Conservation (phyloP, 192 early-diverging fungal genomes). For the Coemansia furcata region DNA sequence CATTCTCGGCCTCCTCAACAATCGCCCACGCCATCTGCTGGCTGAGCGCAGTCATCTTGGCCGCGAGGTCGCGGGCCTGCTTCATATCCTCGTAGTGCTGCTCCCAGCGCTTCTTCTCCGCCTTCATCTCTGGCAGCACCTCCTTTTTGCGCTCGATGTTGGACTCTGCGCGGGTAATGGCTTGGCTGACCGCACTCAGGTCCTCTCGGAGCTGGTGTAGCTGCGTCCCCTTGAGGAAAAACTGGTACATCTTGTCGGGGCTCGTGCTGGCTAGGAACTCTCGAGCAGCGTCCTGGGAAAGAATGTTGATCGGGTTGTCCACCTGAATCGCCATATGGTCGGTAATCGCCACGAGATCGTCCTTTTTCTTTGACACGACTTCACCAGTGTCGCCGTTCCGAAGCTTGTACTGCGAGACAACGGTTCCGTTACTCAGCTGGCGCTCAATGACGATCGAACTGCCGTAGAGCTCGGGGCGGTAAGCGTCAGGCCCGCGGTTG, state of each 20-base stretch:
- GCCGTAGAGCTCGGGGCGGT: constrained; percentile 76
- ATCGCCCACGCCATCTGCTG: constrained; percentile 77
- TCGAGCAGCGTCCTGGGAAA: constrained; percentile 91
- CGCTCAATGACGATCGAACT: constrained; percentile 82
- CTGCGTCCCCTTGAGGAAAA: constrained; percentile 87
- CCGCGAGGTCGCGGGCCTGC: constrained; percentile 58
- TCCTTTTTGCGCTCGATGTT: constrained; percentile 58
- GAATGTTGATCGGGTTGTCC: constrained; percentile 90
- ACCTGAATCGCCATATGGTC: constrained; percentile 91
- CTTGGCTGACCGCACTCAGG: constrained; percentile 60
- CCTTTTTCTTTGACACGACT: constrained; percentile 71
- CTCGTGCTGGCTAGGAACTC: constrained; percentile 83
- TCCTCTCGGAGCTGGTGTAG: constrained; percentile 74
- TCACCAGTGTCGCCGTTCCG: constrained; percentile 60
- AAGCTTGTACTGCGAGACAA: constrained; percentile 72
- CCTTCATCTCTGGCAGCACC: constrained; percentile 68
- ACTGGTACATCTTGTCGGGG: constrained; percentile 86
- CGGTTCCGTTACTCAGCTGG: constrained; percentile 55
- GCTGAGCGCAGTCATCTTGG: constrained; percentile 57
- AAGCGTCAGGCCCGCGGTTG: constrained; percentile 86
- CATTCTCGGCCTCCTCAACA: constrained; percentile 54
- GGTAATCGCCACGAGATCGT: constrained; percentile 77
- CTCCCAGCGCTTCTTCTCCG: constrained; percentile 65
- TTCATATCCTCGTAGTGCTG: constrained; percentile 66
- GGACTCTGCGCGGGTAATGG: constrained; percentile 51